These are phyloP conservation scores for Ceratocystis diversiconidia DNA, from an alignment of 2,329 filamentous ascomycete species.

Conservation along the genomic window DNA sequence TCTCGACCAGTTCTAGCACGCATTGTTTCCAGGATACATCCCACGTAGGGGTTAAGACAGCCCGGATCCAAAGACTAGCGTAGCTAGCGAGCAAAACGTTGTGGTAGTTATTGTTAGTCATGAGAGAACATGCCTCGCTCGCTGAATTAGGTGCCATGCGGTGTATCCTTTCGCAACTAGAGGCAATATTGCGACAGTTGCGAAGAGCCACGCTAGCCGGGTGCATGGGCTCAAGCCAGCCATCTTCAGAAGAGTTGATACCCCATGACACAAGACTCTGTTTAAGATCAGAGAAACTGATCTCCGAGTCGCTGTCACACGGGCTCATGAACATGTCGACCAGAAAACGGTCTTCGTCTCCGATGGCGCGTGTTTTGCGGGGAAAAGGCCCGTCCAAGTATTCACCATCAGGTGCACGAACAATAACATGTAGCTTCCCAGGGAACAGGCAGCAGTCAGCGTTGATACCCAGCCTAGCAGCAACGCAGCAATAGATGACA, in stretches of 20 bases:
- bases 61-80: slow-evolving; percentile 13
- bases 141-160: slow-evolving; percentile 3
- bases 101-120: neutral
- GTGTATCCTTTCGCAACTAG: slow-evolving; percentile 14
- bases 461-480: slow-evolving; percentile 56
- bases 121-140: slow-evolving; percentile 5
- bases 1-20: neutral
- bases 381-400: slow-evolving; percentile 40
- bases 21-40: neutral
- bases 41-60: slow-evolving; percentile 9
- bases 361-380: neutral
- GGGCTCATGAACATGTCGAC: slow-evolving; percentile 68
- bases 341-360: slow-evolving; percentile 22
- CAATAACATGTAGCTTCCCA: slow-evolving; percentile 69
- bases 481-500: slow-evolving; percentile 73
- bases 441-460: slow-evolving; percentile 72
- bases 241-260: slow-evolving; percentile 30
- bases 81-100: slow-evolving; percentile 11
- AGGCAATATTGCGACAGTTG: slow-evolving; percentile 33
- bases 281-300: slow-evolving; percentile 44
- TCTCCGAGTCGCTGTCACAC: slow-evolving; percentile 55
- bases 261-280: slow-evolving; percentile 39
- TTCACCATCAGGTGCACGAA: slow-evolving; percentile 46
- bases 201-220: slow-evolving; percentile 57
- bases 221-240: slow-evolving; percentile 49